phyloP scores from a whole-genome alignment of 768 basidiomycete species.

The Podaxis sp. region DNA sequence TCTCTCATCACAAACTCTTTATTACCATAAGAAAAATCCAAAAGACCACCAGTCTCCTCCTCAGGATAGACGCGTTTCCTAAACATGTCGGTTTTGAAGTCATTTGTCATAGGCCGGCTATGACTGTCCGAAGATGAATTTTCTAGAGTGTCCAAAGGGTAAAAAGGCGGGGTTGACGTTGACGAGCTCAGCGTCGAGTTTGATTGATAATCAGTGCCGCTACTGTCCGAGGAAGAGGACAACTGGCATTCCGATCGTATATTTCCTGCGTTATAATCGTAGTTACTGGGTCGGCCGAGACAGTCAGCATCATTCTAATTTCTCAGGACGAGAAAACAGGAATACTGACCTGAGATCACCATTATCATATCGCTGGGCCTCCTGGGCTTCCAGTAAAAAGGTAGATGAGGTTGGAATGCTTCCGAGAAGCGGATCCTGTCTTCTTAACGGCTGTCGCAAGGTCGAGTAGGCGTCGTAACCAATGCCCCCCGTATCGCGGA shows the following conservation, averaged over 20 bases:
- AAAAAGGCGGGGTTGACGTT: constrained; percentile 4
- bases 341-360: not conserved
- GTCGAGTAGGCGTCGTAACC: constrained; percentile 8
- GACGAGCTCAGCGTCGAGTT: not conserved
- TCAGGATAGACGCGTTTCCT: not conserved
- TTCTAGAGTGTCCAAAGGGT: not conserved
- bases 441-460: not conserved
- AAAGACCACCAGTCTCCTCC: not conserved
- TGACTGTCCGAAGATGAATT: not conserved
- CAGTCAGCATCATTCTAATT: not conserved
- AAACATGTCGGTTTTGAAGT: not conserved
- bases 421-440: not conserved
- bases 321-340: not conserved
- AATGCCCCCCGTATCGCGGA: not conserved
- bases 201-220: not conserved
- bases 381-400: not conserved
- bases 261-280: not conserved
- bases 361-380: not conserved
- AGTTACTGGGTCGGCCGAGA: not conserved
- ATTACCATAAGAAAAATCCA: not conserved
- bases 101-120: not conserved
- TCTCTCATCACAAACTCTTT: not conserved
- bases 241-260: not conserved
- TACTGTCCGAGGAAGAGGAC: constrained; percentile 1
- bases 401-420: not conserved